These are phyloP conservation scores for Ammopiptanthus mongolicus DNA, from an alignment of 306 rosid species.

Conservation along the genomic window DNA sequence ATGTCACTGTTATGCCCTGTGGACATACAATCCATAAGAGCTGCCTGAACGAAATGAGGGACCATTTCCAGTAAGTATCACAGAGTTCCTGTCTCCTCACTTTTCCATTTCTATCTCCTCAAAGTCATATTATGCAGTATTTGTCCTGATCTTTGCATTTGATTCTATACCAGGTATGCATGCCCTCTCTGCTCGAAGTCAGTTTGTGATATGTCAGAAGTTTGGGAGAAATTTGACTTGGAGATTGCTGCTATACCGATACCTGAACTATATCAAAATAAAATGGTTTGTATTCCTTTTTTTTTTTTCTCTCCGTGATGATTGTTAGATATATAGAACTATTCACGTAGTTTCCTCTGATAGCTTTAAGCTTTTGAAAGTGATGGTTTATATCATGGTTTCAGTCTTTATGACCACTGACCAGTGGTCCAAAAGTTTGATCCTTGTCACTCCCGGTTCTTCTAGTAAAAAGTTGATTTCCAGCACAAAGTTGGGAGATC, in stretches of 20 bases:
- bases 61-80: slow-evolving; percentile 68
- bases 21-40: slow-evolving; percentile 79
- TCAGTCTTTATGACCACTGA: too few species aligned
- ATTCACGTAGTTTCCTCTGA: too few species aligned
- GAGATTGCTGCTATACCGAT: slow-evolving; percentile 80
- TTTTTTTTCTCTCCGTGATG: neutral
- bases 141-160: neutral
- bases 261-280: slow-evolving; percentile 60
- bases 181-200: slow-evolving; percentile 93
- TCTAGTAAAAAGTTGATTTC: too few species aligned
- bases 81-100: neutral
- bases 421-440: too few species aligned
- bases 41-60: slow-evolving; percentile 81
- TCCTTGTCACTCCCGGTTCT: too few species aligned
- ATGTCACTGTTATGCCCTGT: slow-evolving; percentile 65
- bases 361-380: too few species aligned
- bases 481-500: too few species aligned
- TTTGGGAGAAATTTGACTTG: slow-evolving; percentile 79
- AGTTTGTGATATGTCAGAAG: slow-evolving; percentile 83
- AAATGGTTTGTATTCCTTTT: slow-evolving; percentile 37
- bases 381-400: too few species aligned
- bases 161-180: slow-evolving; percentile 46
- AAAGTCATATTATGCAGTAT: neutral
- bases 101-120: neutral
- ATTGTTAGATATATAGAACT: too few species aligned